Evolutionary conservation across 495 filamentous ascomycete species (phyloP), one percentile per base, ranked within the genome.

Genomic region (Schizothecium vesticola): DNA sequence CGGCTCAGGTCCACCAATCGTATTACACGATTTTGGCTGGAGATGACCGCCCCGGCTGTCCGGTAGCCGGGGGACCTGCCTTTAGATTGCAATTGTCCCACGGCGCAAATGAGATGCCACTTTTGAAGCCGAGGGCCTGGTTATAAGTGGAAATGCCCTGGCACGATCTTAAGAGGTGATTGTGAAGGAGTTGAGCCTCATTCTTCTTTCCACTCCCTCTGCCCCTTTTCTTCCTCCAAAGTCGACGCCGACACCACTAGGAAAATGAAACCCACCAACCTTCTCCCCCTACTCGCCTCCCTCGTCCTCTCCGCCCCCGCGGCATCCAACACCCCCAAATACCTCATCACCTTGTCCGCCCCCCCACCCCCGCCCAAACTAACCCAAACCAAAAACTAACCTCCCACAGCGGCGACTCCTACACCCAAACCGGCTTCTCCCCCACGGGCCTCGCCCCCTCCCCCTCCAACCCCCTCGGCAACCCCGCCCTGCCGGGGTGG

Each of bases 391-490:
- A 6, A 55, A 28, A 33, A 13, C 21, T 66, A 65, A 51, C 67
- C 61, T 21, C 25, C 16, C 25, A 56, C 66, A 85, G 84, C 67
- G 87, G 87, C 68, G 82, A 84, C 75, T 82, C 80, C 64, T 84
- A 84, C 74, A 81, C 82, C 25, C 77, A 82, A 70, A 83, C 87
- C 21, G 86, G 86, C 62, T 96, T 95, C 80, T 84, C 91, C 72
- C 76, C 84, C 58, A 83, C 77, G 28, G 78, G 80, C 60, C 78
- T 83, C 13, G 87, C 91, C 66, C 90, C 92, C 8, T 83, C 85
- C 22, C 74, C 81, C 13, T 64, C 78, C 28, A 92, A 93, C 74
- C 91, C 92, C 0, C 81, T 95, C 67, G 92, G 92, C 25, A 96
- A 94, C 75, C 92, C 92, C 7, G 60, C 77, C 0, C 87, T 87